phyloP scores from a whole-genome alignment of 192 early-diverging fungal species.

The Gryganskiella cystojenkinii region DNA sequence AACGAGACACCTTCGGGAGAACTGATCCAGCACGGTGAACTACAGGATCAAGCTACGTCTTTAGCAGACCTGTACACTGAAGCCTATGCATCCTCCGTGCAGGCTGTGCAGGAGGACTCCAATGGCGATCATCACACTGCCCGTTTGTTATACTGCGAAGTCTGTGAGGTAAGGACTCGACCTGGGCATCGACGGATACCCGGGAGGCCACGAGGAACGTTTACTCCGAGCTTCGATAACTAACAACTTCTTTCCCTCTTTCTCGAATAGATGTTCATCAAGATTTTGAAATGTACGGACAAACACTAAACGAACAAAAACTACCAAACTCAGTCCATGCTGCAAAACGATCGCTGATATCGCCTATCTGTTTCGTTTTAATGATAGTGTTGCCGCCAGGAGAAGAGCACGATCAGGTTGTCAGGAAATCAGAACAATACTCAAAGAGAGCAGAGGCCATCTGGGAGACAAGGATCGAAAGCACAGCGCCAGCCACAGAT shows the following conservation, averaged over 20 bases:
- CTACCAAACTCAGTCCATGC: neutral
- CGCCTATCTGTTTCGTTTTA: neutral
- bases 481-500: conserved; percentile 28
- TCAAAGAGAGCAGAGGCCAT: conserved; percentile 32
- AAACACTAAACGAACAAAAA: neutral
- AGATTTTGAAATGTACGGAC: conserved; percentile 32
- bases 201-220: no score
- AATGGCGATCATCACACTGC: conserved; percentile 51
- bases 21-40: neutral
- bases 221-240: neutral
- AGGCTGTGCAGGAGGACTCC: conserved; percentile 44
- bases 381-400: conserved; percentile 31
- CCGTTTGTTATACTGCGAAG: conserved; percentile 41
- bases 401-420: conserved; percentile 26
- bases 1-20: conserved; percentile 10
- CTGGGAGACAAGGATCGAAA: conserved; percentile 43
- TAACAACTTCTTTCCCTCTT: neutral
- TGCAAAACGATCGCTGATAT: neutral
- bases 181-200: no score
- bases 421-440: conserved; percentile 23
- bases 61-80: conserved; percentile 31
- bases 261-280: conserved; percentile 21
- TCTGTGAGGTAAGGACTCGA: conserved; percentile 37
- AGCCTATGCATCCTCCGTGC: conserved; percentile 28
- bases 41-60: neutral